Evolutionary conservation across 2,329 filamentous ascomycete species (phyloP).

Genomic region (Colletotrichum cereale): DNA sequence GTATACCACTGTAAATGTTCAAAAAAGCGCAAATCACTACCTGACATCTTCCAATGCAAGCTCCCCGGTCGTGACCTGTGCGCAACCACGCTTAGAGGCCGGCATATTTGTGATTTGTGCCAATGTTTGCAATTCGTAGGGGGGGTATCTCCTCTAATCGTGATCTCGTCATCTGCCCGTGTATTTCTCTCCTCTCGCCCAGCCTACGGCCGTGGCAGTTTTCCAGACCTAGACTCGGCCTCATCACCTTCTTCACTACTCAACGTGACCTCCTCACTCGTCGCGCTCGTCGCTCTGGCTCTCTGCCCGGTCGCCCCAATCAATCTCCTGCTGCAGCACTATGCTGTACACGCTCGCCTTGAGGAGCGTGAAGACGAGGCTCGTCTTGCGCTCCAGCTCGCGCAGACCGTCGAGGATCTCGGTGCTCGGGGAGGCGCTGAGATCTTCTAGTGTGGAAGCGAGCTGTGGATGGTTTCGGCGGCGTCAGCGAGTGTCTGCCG

Average conservation of each 20-base stretch:
- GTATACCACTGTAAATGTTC: constrained; percentile 38
- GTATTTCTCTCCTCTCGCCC: background rate
- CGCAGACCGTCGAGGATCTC: constrained; percentile 89
- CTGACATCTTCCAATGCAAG: background rate
- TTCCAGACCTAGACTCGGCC: background rate
- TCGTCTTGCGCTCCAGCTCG: constrained; percentile 92
- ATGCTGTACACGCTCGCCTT: constrained; percentile 99
- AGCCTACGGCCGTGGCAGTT: background rate
- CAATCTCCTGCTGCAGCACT: constrained; percentile 96
- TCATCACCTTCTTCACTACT: background rate
- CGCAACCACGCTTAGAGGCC: background rate
- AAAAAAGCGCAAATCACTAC: constrained; percentile 38
- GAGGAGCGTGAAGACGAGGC: constrained; percentile 92
- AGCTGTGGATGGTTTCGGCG: constrained; percentile 57
- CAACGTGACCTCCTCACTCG: constrained; percentile 36
- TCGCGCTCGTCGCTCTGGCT: constrained; percentile 46
- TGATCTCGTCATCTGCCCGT: constrained; percentile 7
- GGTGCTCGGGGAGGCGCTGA: constrained; percentile 78
- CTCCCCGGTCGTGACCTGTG: background rate
- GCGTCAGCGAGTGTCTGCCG: background rate
- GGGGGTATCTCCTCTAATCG: constrained; percentile 17
- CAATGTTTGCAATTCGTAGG: constrained; percentile 4
- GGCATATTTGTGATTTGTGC: background rate
- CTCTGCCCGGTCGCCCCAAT: constrained; percentile 69
- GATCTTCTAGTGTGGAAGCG: constrained; percentile 70